Percentiles rank a stretch among this genome's conserved stretches.
Conservation (phyloP, 148 eudicot species). For the Silene conica region DNA sequence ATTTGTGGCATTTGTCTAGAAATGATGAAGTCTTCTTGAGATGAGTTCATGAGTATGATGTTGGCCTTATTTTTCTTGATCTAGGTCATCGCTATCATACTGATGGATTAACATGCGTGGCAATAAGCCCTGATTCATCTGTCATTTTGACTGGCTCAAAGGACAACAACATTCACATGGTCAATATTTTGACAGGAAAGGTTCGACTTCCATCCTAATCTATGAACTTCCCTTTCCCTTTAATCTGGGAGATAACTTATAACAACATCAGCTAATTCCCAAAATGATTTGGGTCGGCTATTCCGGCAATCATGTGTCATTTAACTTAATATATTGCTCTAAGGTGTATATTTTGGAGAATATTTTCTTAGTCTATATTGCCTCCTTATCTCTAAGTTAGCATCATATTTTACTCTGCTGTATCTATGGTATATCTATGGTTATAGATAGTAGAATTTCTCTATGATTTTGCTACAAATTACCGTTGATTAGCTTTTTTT, state of each 20-base stretch:
- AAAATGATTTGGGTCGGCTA: background rate
- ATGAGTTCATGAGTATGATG: conserved; percentile 9
- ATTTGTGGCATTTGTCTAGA: background rate
- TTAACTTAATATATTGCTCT: background rate
- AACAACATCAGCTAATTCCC: background rate
- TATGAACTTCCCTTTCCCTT: background rate
- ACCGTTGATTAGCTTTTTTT: too few species aligned
- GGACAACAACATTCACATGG: conserved; percentile 74
- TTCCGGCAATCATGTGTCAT: background rate
- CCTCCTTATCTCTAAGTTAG: background rate
- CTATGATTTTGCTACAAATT: conserved; percentile 1
- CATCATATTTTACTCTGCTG: background rate
- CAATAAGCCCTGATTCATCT: conserved; percentile 75
- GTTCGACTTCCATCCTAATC: conserved; percentile 30
- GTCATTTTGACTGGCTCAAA: conserved; percentile 80
- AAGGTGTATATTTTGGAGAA: too few species aligned
- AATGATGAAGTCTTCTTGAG: background rate
- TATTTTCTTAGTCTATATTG: too few species aligned
- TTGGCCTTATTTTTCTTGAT: conserved; percentile 12
- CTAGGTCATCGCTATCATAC: conserved; percentile 78
- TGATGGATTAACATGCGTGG: conserved; percentile 79
- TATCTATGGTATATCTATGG: background rate
- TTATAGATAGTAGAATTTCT: background rate
- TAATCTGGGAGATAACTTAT: background rate
- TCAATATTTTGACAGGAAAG: conserved; percentile 78